Base-by-base conservation (phyloP, 106 monocot genomes). In the Phalaenopsis equestris region DNA sequence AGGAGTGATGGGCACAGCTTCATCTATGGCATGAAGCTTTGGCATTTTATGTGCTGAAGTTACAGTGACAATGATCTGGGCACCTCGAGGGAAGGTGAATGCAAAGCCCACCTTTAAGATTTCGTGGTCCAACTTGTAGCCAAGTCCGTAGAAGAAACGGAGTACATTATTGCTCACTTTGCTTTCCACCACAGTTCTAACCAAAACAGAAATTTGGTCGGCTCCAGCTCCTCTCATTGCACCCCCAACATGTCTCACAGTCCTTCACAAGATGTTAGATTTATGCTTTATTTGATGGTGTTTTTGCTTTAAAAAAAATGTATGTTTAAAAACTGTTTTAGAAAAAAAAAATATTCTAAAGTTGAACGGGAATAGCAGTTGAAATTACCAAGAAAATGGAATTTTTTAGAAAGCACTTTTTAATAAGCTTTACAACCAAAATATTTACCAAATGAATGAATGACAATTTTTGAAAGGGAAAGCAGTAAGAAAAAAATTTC, bases 41-140 rank as follows among this genome's bases (percentile, higher is more conserved):
- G 85, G 86, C 83, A 94, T 87, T 81, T 87, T 92, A 82, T 92
- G 86, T 16, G 82, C 87, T 37, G 94, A 94, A 4, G 88, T 98
- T 72, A 98, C 94, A 41, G 86, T 91, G 4, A 93, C 79, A 3
- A 86, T 86, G 57, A 98, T 90, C 38, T 78, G 87, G 11, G 89
- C 91, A 8, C 90, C 98, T 77, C 98, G 82, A 37, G 84, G 80
- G 80, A 90, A 86, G 55, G 81, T 81, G 70, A 94, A 98, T 49
- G 92, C 79, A 42, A 93, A 98, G 4, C 98, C 98, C 15, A 84
- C 86, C 88, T 94, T 98, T 73, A 98, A 43, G 67, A 94, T 75
- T 75, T 98, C 98, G 52, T 98, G 90, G 75, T 98, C 98, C 79
- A 98, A 75, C 56, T 93, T 98, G 83, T 98, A 98, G 38, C 98